Evolutionary conservation across 106 monocot genomes (phyloP), one percentile per base, ranked within the genome.

Genomic region (Dendrobium chrysotoxum): DNA sequence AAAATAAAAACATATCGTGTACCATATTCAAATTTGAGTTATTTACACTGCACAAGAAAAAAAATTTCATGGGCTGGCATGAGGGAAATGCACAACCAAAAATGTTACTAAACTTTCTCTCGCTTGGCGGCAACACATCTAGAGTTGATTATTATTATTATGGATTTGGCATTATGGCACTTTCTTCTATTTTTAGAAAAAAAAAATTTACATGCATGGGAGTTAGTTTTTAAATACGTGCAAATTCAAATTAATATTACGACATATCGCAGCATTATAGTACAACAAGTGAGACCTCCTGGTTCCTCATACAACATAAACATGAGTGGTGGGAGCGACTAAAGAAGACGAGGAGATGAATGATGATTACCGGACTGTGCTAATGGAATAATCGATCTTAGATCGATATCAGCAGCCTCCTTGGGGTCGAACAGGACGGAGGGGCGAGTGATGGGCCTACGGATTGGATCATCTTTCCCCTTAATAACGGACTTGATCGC

Each of bases 401-500:
- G 84, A 77, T 98, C 94, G 80, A 92, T 85, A 71, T 98, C 98
- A 38, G 98, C 92, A 21, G 98, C 98, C 30, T 95, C 91, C 76
- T 92, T 95, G 40, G 95, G 84, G 57, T 85, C 89, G 80, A 91
- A 98, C 23, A 98, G 79, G 47, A 98, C 79, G 23, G 95, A 95
- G 23, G 98, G 98, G 28, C 92, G 92, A 13, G 88, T 92, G 40
- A 85, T 11, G 35, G 97, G 94, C 39, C 89, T 66, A 0, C 83
- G 72, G 70, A 80, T 28, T 28, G 86, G 80, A 47, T 83, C 89
- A 0, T 77, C 82, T 28, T 79, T 61, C 5, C 91, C 94, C n/a
- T 66, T 78, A 26, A 84, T 35, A 26, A 83, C 79, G 53, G 97
- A 84, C 72, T 88, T 92, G 86, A 92, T 89, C 12, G 79, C 91